Base-by-base conservation (phyloP, 257 asterid species). In the Agastache rugosa region DNA sequence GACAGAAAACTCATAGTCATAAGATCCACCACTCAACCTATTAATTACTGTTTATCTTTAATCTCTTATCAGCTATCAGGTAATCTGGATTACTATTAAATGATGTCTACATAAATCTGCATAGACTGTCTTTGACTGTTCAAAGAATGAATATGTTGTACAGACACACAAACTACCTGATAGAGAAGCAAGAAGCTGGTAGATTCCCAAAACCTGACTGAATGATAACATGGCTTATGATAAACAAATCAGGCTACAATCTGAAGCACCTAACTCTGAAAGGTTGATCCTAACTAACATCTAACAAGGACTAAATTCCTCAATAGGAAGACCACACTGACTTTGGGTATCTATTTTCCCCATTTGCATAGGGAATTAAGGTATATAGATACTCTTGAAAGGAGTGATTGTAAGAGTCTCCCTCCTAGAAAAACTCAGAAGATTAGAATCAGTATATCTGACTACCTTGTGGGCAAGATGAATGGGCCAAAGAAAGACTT, bases 401-500 rank as follows among this genome's bases (percentile, higher is more conserved):
- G 22, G 11, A 50, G 10, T 5, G 56, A 50, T 7, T 5, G 22
- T 16, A 50, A 50, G n/a, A 48, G 17, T 16, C 11, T 50, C 6
- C 6, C 56, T 50, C 56, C 56, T 50, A 50, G 22, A 50, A 11
- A 50, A n/a, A 50, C 23, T 50, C 23, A n/a, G n/a, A 19, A 50
- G 3, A 55, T 22, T 53, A 22, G 25, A 62, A 68, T 29, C 51
- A 34, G n/a, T 60, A 56, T 44, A 27, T 62, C 15, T 8, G 34
- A 50, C 15, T 58, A 63, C 58, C 51, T 29, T 19, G 73, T 39
- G 35, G 6, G 11, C 20, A 62, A 60, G 8, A 61, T 22, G n/a
- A 76, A 59, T 60, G 53, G 31, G 41, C 63, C 9, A 25, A 48
- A 41, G 47, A 69, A 25, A 34, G 17, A 48, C 55, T 14, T 51